These are phyloP conservation scores for Cichorium intybus DNA, from an alignment of 140 eudicot genomes.

Conservation along the genomic window DNA sequence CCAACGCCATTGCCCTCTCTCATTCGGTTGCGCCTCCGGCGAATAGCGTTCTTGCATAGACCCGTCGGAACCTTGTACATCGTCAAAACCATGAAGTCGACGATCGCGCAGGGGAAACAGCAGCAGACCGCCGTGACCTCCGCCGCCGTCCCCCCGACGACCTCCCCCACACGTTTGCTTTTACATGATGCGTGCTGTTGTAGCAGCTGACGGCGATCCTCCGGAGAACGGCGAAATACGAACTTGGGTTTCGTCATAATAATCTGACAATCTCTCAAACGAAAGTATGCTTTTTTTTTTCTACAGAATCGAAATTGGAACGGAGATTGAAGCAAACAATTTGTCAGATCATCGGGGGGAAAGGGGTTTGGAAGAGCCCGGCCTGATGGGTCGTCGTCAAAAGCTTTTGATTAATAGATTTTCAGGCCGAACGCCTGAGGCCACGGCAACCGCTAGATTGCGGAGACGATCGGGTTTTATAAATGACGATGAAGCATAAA, in stretches of 20 bases:
- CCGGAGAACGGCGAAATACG: slow-evolving; percentile 20
- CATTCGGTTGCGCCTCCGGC: neutral
- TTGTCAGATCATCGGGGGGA: neutral
- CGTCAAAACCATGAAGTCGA: slow-evolving; percentile 24
- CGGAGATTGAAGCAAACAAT: neutral
- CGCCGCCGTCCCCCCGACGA: slow-evolving; percentile 33
- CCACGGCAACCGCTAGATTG: slow-evolving; percentile 10
- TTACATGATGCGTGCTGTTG: slow-evolving; percentile 7
- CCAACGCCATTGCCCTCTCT: neutral
- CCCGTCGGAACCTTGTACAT: slow-evolving; percentile 39
- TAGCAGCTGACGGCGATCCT: slow-evolving; percentile 26
- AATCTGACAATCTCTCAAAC: neutral
- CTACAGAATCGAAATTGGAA: neutral
- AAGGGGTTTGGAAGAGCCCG: neutral
- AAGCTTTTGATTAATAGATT: neutral
- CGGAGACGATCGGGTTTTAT: slow-evolving; percentile 3
- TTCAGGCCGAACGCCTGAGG: neutral
- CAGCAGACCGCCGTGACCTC: slow-evolving; percentile 33
- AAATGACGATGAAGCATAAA: neutral
- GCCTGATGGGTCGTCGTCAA: slow-evolving; percentile 9
- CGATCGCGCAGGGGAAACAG: slow-evolving; percentile 24
- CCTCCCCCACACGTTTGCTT: slow-evolving; percentile 25
- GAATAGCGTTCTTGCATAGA: slow-evolving; percentile 15
- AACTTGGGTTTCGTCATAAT: slow-evolving; percentile 21
- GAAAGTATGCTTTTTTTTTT: neutral